These are phyloP conservation scores for Samsoniella hepiali DNA, from an alignment of 2,329 filamentous ascomycete genomes.

Conservation along the genomic window DNA sequence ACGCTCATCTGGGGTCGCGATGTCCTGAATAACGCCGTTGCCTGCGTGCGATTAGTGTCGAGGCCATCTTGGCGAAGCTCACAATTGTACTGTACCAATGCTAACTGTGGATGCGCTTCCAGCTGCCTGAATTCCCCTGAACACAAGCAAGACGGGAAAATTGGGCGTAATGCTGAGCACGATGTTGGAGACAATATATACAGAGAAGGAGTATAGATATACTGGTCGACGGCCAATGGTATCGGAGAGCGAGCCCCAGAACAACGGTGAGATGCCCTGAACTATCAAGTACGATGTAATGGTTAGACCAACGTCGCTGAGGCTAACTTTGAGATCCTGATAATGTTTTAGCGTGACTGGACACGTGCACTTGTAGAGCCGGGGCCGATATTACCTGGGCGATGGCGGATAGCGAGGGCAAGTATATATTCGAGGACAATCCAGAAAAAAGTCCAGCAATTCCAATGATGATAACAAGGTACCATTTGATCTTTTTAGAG, in stretches of 20 bases:
- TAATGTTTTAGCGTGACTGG: neutral
- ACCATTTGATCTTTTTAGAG: slow-evolving; percentile 32
- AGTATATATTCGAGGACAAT: slow-evolving; percentile 50
- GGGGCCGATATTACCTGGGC: slow-evolving; percentile 27
- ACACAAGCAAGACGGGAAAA: slow-evolving; percentile 42
- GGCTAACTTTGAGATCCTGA: slow-evolving; percentile 31
- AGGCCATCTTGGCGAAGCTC: neutral
- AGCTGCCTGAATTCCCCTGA: slow-evolving; percentile 45
- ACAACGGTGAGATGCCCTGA: slow-evolving; percentile 47
- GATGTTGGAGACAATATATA: slow-evolving; percentile 47
- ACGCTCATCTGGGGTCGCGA: slow-evolving; percentile 27
- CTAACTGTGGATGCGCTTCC: slow-evolving; percentile 47
- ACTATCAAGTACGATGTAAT: slow-evolving; percentile 48
- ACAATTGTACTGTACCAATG: slow-evolving; percentile 34
- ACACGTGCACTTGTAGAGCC: neutral
- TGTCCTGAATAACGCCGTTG: slow-evolving; percentile 33
- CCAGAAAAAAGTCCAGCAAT: slow-evolving; percentile 52
- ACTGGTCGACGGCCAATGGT: slow-evolving; percentile 42
- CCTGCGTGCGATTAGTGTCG: slow-evolving; percentile 20
- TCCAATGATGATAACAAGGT: slow-evolving; percentile 47
- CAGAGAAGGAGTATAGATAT: slow-evolving; percentile 43
- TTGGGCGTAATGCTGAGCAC: slow-evolving; percentile 43
- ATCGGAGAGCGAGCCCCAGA: slow-evolving; percentile 50
- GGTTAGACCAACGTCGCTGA: slow-evolving; percentile 35
- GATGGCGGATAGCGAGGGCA: slow-evolving; percentile 41